Percentiles rank a stretch among this genome's conserved stretches.
phyloP scores from a whole-genome alignment of 306 rosid genomes.

The Ochetophila trinervis region DNA sequence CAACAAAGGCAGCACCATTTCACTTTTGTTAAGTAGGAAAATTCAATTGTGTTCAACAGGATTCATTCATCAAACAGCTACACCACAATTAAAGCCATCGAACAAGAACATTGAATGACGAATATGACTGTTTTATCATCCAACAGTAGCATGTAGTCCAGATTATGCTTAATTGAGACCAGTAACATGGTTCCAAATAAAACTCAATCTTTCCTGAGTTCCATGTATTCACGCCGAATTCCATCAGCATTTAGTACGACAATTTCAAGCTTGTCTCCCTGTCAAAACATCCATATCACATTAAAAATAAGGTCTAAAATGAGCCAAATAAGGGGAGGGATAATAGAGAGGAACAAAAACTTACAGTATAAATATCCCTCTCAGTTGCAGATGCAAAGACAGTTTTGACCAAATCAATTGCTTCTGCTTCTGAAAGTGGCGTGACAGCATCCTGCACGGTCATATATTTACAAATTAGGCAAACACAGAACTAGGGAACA shows the following conservation, averaged over 20 bases:
- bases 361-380: constrained; percentile 95
- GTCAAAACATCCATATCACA: constrained; percentile 22
- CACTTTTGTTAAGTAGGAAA: neutral
- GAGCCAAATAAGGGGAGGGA: neutral
- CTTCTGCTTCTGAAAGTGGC: constrained; percentile 85
- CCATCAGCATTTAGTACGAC: constrained; percentile 65
- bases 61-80: constrained; percentile 20
- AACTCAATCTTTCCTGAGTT: constrained; percentile 70
- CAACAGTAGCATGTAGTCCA: constrained; percentile 30
- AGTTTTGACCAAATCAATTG: constrained; percentile 79
- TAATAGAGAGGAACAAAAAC: constrained; percentile 23
- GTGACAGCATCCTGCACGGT: constrained; percentile 78
- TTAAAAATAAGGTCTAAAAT: neutral
- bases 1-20: constrained; percentile 12
- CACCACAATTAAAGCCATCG: constrained; percentile 16
- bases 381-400: constrained; percentile 92
- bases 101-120: constrained; percentile 8
- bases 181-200: constrained; percentile 15
- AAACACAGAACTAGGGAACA: neutral
- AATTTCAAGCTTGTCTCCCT: constrained; percentile 87
- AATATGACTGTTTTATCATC: neutral
- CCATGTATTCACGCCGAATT: constrained; percentile 57
- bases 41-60: constrained; percentile 3
- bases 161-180: constrained; percentile 17
- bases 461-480: constrained; percentile 8